Conservation (phyloP, 2,329 filamentous ascomycete genomes). For the Ustulina deusta region DNA sequence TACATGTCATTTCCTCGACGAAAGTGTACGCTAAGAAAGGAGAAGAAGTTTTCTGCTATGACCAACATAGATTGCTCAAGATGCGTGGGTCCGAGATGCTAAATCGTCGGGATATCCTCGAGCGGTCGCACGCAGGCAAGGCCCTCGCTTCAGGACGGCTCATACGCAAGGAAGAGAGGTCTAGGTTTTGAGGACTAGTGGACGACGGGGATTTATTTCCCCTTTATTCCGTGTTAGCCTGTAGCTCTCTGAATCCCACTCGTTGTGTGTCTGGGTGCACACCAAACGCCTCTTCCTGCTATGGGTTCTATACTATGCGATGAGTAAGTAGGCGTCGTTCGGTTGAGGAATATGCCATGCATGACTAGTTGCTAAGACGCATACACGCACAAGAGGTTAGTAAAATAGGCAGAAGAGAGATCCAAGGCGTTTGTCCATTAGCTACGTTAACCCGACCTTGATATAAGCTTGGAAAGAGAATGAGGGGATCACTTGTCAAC, state of each 20-base stretch:
- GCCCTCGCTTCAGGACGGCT: neutral
- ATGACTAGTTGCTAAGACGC: neutral
- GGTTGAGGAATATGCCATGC: neutral
- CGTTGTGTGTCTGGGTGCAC: neutral
- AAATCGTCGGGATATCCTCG: too few relatives aligned
- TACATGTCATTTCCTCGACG: neutral
- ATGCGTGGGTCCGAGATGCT: neutral
- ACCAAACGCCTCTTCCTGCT: neutral
- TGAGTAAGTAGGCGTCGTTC: neutral
- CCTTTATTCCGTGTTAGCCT: neutral
- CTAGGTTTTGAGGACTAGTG: neutral
- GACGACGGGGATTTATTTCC: neutral
- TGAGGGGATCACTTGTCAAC: neutral
- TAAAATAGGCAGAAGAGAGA: neutral
- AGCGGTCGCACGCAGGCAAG: too few relatives aligned
- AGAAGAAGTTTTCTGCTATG: neutral
- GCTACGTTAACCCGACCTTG: too few relatives aligned
- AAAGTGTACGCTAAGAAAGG: neutral
- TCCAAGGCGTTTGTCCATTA: too few relatives aligned
- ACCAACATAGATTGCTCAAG: neutral
- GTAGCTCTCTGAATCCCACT: neutral
- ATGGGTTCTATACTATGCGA: neutral
- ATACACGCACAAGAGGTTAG: neutral
- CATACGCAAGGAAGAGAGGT: neutral
- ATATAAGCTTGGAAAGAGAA: neutral